Evolutionary conservation across 176 grass and related monocot species (phyloP).

Genomic region (Elaeis guineensis): DNA sequence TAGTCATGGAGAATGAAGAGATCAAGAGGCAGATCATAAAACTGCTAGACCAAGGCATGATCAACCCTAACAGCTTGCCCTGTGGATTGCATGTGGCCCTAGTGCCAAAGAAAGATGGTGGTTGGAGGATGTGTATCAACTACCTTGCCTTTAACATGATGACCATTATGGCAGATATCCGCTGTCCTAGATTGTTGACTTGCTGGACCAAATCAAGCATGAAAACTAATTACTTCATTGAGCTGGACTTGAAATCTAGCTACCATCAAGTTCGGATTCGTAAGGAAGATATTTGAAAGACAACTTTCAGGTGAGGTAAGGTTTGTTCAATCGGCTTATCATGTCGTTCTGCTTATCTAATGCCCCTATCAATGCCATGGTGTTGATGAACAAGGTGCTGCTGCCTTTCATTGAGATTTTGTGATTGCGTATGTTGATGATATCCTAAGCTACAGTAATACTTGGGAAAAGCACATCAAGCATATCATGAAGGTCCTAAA

Average conservation of each 20-base stretch:
- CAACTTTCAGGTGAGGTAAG: conserved; percentile 3
- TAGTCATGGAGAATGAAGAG: no score
- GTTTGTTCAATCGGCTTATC: conserved; percentile 14
- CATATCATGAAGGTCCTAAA: conserved; percentile 9
- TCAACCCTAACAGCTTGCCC: no score
- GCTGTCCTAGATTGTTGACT: no score
- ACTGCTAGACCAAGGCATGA: no score
- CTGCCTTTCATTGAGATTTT: background rate
- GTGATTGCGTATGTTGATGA: conserved; percentile 5
- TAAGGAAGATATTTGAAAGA: conserved; percentile 14
- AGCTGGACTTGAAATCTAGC: conserved; percentile 12
- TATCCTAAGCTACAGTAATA: conserved; percentile 1
- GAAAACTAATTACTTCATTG: conserved; percentile 1
- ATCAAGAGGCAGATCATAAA: no score
- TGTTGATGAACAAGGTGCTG: conserved; percentile 8
- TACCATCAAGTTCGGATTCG: conserved; percentile 9
- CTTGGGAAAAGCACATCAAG: background rate
- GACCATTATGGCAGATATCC: no score
- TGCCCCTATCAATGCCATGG: conserved; percentile 1
- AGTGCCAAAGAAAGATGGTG: no score
- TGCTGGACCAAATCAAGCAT: background rate
- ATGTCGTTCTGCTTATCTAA: conserved; percentile 11
- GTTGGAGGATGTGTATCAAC: no score
- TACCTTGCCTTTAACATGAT: no score
- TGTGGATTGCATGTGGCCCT: no score